These are phyloP conservation scores for Cochlearia excelsa DNA, from an alignment of 345 rosid genomes.

Conservation along the genomic window DNA sequence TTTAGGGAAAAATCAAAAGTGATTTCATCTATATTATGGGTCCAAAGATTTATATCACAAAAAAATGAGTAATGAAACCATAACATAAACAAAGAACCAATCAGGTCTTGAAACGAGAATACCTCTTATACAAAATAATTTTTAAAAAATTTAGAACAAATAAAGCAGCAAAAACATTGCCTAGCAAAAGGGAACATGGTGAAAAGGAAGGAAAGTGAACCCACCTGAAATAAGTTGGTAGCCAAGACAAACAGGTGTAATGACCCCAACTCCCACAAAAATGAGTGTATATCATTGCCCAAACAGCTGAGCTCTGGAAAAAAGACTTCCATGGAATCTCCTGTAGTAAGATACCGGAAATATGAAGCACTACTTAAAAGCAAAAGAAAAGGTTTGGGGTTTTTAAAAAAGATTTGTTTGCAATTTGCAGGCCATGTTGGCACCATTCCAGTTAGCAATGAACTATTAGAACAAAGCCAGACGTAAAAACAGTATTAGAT, in stretches of 20 bases:
- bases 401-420: slow-evolving; percentile 10
- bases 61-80: slow-evolving; percentile 22
- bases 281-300: slow-evolving; percentile 96
- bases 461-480: slow-evolving; percentile 11
- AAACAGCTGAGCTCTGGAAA: slow-evolving; percentile 64
- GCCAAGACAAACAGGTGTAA: slow-evolving; percentile 90
- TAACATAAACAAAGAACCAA: slow-evolving; percentile 21
- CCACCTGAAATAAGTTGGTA: slow-evolving; percentile 89
- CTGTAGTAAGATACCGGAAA: slow-evolving; percentile 40
- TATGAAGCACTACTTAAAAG: slow-evolving; percentile 7
- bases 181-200: slow-evolving; percentile 6
- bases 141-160: slow-evolving; percentile 1
- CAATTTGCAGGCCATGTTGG: background rate
- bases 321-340: slow-evolving; percentile 88
- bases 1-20: slow-evolving; percentile 9
- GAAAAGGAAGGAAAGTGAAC: slow-evolving; percentile 14
- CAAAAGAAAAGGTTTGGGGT: slow-evolving; percentile 8
- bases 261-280: slow-evolving; percentile 99
- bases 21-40: background rate
- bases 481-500: slow-evolving; percentile 9
- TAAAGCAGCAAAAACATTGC: slow-evolving; percentile 5
- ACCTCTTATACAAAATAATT: slow-evolving; percentile 7
- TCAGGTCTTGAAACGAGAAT: slow-evolving; percentile 4
- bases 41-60: slow-evolving; percentile 2
- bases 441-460: slow-evolving; percentile 3